These are phyloP conservation scores for Skeletonema menzelii DNA, from an alignment of 108 stramenopile species.

Conservation along the genomic window DNA sequence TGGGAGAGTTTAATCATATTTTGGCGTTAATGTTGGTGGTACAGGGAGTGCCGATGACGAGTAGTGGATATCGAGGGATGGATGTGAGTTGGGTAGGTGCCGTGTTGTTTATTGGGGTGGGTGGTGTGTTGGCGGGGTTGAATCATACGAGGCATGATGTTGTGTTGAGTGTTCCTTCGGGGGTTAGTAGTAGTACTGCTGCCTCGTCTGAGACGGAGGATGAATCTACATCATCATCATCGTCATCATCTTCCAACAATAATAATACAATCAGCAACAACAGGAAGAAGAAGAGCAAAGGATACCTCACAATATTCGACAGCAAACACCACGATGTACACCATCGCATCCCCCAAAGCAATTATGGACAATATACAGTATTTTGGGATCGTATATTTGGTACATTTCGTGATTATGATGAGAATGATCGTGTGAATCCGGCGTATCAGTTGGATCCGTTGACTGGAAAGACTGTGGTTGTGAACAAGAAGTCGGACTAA, in stretches of 20 bases:
- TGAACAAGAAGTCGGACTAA: not conserved
- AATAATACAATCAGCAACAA: not conserved
- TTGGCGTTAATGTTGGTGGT: constrained; percentile 70
- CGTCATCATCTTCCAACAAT: not conserved
- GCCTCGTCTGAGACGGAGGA: constrained; percentile 10
- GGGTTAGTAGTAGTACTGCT: not conserved
- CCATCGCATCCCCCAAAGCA: constrained; percentile 94
- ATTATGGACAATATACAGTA: constrained; percentile 98
- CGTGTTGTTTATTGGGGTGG: constrained; percentile 70
- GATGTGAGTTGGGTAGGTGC: constrained; percentile 62
- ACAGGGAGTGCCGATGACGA: constrained; percentile 5
- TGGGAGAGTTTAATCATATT: constrained; percentile 97
- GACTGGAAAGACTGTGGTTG: constrained; percentile 39
- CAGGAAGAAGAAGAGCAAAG: not conserved
- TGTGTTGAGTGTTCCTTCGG: constrained; percentile 34
- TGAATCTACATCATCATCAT: not conserved
- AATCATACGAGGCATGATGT: constrained; percentile 96
- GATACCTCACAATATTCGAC: constrained; percentile 68
- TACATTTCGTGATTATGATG: constrained; percentile 75
- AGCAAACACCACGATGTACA: constrained; percentile 95
- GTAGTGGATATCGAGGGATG: constrained; percentile 39
- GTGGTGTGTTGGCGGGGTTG: constrained; percentile 91
- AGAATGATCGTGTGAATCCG: constrained; percentile 78
- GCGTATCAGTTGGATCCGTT: constrained; percentile 70
- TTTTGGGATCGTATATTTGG: constrained; percentile 94